Percentiles rank a stretch among this genome's conserved stretches.
These are phyloP conservation scores for Colletotrichum spaethianum DNA, from an alignment of 2,329 filamentous ascomycete species.

Conservation along the genomic window DNA sequence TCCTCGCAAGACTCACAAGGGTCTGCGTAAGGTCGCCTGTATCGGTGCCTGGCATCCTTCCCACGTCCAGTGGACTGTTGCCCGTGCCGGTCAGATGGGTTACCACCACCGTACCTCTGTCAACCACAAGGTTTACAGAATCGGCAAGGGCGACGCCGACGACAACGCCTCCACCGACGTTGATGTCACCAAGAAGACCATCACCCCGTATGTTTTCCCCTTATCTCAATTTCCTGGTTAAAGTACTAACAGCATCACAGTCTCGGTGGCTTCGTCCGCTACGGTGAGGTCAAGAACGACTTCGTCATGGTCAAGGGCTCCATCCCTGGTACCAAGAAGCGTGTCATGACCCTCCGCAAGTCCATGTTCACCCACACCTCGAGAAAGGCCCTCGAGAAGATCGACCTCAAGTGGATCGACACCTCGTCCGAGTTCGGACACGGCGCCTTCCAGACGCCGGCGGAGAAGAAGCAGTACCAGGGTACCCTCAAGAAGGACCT, in stretches of 20 bases:
- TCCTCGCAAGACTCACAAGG: slow-evolving; percentile 99
- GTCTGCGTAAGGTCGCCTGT: slow-evolving; percentile 99
- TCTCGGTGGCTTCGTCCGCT: slow-evolving; percentile 98
- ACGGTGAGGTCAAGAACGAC: slow-evolving; percentile 99
- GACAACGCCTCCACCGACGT: slow-evolving; percentile 95
- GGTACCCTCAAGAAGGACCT: slow-evolving; percentile 99
- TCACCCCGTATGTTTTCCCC: slow-evolving; percentile 88
- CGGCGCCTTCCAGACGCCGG: slow-evolving; percentile 98
- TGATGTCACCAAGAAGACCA: slow-evolving; percentile 99
- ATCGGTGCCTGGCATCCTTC: slow-evolving; percentile 99
- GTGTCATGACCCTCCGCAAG: slow-evolving; percentile 98
- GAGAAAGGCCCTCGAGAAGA: slow-evolving; percentile 97
- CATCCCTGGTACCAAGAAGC: slow-evolving; percentile 98
- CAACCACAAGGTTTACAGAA: slow-evolving; percentile 99
- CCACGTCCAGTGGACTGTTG: slow-evolving; percentile 99
- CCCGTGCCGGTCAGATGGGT: slow-evolving; percentile 99
- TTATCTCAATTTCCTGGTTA: background rate
- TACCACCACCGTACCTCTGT: slow-evolving; percentile 99
- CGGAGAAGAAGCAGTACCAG: slow-evolving; percentile 98
- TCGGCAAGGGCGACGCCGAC: slow-evolving; percentile 92
- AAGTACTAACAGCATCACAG: slow-evolving; percentile 65
- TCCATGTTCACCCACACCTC: slow-evolving; percentile 98
- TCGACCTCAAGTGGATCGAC: slow-evolving; percentile 99
- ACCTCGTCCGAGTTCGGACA: slow-evolving; percentile 99
- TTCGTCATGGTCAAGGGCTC: slow-evolving; percentile 98